Evolutionary conservation across 371 early-diverging fungal species (phyloP), one percentile per base, ranked within the genome.

Genomic region (Neoconidiobolus thromboides): DNA sequence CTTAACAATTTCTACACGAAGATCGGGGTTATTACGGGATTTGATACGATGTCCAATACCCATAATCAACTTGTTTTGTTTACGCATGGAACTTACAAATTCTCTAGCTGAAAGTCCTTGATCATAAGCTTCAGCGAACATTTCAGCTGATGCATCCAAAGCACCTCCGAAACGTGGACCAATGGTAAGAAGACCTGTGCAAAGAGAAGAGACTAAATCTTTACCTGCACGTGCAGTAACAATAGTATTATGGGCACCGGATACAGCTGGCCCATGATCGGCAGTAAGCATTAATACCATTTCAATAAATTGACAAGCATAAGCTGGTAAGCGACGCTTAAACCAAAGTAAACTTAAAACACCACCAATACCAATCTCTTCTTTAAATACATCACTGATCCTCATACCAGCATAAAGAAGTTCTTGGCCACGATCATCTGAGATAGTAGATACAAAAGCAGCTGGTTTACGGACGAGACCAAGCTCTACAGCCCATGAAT

Each of bases 31-130:
- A 62, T 92, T 92, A 62, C 95, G 86, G 55, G 93, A 93, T 78
- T 96, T 96, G 79, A 96, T 91, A 81, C 93, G 93, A 85, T 96
- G 96, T 37, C 96, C 96, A 63, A 96, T 96, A 67, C 96, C 96
- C 58, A 93, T 77, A 65, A 96, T 96, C 57, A 68, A 68, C 73
- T 85, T 82, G 83, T 92, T 86, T 64, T 84, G 81, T 74, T 86
- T 86, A 63, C 95, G 83, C 91, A 90, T 91, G 38, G 82, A 76
- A 62, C 82, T 79, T 43, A 94, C 95, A 64, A 90, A 94, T 68
- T 93, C 91, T 60, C 85, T 81, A 60, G 95, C 91, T 14, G 89
- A 79, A 69, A 88, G 66, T 44, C 85, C 82, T 70, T 87, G 79
- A 73, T 94, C 95, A 67, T 91, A 93, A 5, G 93, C 93, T 55